These are phyloP conservation scores for Ganoderma leucocontextum DNA, from an alignment of 1,284 basidiomycete genomes.

Conservation along the genomic window DNA sequence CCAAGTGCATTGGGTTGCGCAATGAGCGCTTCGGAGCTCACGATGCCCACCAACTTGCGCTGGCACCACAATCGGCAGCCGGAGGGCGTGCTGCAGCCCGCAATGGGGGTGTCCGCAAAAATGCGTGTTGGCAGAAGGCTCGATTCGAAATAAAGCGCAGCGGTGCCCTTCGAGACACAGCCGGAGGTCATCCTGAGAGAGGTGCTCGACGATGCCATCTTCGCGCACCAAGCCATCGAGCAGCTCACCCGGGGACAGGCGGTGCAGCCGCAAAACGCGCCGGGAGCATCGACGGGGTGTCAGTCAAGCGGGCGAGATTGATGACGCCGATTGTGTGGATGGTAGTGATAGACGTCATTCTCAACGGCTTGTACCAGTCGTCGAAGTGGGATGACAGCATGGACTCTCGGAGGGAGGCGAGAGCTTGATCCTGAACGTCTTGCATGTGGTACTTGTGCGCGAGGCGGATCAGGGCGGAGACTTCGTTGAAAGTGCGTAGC, in stretches of 20 bases:
- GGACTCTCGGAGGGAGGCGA: not conserved
- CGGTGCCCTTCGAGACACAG: conserved; percentile 9
- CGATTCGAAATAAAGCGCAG: not conserved
- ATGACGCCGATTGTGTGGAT: conserved; percentile 9
- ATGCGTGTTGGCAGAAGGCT: not conserved
- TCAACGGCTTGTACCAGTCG: too few relatives aligned
- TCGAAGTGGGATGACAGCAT: too few relatives aligned
- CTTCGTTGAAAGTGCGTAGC: not conserved
- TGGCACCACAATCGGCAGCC: too few relatives aligned
- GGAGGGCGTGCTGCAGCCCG: not conserved
- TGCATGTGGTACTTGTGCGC: conserved; percentile 23
- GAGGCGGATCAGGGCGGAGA: conserved; percentile 15
- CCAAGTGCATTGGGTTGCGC: too few relatives aligned
- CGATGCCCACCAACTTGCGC: too few relatives aligned
- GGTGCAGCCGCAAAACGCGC: conserved; percentile 16
- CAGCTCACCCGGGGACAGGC: not conserved
- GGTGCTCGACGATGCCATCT: conserved; percentile 13
- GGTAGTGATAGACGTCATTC: too few relatives aligned
- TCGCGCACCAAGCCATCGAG: conserved; percentile 17
- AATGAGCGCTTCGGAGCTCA: too few relatives aligned
- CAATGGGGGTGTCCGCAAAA: not conserved
- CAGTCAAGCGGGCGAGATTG: conserved; percentile 14
- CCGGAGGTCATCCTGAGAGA: conserved; percentile 2
- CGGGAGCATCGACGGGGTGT: conserved; percentile 10
- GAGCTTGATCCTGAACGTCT: not conserved